Conservation (phyloP, 495 filamentous ascomycete genomes). For the Podospora fimiseda region DNA sequence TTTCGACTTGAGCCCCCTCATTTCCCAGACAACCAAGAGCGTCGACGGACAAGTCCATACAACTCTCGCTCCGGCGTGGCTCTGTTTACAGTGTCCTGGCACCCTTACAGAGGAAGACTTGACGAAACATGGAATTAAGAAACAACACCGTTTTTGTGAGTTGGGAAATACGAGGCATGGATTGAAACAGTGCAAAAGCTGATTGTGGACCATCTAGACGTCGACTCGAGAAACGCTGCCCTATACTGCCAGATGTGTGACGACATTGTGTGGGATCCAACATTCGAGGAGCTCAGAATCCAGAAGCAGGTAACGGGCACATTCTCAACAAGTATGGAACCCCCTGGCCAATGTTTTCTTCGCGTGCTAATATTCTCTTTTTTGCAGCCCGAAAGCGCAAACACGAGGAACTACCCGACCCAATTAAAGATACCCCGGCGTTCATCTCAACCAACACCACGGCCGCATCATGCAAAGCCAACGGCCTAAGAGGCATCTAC, state of each 20-base stretch:
- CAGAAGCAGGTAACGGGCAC: constrained; percentile 50
- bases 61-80: constrained; percentile 54
- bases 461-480: constrained; percentile 60
- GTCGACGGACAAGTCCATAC: constrained; percentile 38
- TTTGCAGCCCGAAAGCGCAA: constrained; percentile 49
- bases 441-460: constrained; percentile 56
- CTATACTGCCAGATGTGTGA: constrained; percentile 78
- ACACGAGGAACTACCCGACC: constrained; percentile 48
- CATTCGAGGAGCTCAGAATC: constrained; percentile 64
- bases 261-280: constrained; percentile 84
- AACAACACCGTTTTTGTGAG: constrained; percentile 61
- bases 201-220: constrained; percentile 44
- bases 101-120: constrained; percentile 52
- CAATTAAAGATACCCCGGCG: constrained; percentile 51
- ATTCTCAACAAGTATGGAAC: constrained; percentile 34
- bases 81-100: constrained; percentile 64
- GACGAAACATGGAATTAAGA: constrained; percentile 50
- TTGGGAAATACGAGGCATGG: no score
- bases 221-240: constrained; percentile 70
- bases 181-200: no score
- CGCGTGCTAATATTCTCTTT: no score
- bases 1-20: constrained; percentile 41
- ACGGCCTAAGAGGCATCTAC: constrained; percentile 76
- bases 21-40: constrained; percentile 46
- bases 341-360: no score